Base-by-base conservation (phyloP, 2,329 filamentous ascomycete genomes). In the Metarhizium anisopliae region DNA sequence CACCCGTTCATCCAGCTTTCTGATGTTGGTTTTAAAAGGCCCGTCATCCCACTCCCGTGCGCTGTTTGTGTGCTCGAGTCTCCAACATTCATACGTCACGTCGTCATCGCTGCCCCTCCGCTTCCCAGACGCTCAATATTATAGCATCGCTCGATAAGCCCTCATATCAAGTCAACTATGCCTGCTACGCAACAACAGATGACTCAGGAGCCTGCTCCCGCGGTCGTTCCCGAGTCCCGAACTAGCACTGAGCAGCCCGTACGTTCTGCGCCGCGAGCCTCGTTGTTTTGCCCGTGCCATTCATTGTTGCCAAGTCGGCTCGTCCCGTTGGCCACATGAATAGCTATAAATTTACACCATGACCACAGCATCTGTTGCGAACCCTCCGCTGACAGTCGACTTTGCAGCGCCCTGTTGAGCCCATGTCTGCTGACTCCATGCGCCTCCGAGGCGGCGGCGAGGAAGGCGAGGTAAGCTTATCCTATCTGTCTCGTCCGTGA, bases 171-270 rank as follows among this genome's bases (percentile, higher is more conserved):
- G 40, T 4, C 25, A 18, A 47, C n/a, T 20, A 57, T 57, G 56
- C 58, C 61, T 54, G 35, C 59, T 38, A 49, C 52, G 13, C 50
- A 60, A 50, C 59, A 60, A 53, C 68, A 71, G 55, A 69, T 71
- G 65, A 62, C 65, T 58, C 60, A 60, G 53, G 65, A 71, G 62
- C 68, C 68, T 42, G 66, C 66, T 52, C 68, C 68, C 42, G 62
- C 61, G 47, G 62, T 65, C 47, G 59, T 63, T 40, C 59, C 67
- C 45, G 57, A 62, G 32, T 35, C 56, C 32, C 66, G 60, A 55
- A 54, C 60, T 51, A 70, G 62, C 61, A 55, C 62, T 56, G 67
- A 71, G 53, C 70, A 72, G 57, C 70, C 70, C 42, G 70, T 72
- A 65, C 52, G 70, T 50, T 35, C 45, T 45, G 6, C 7, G 32